phyloP scores from a whole-genome alignment of 305 asterid species.

The Lippia alba region DNA sequence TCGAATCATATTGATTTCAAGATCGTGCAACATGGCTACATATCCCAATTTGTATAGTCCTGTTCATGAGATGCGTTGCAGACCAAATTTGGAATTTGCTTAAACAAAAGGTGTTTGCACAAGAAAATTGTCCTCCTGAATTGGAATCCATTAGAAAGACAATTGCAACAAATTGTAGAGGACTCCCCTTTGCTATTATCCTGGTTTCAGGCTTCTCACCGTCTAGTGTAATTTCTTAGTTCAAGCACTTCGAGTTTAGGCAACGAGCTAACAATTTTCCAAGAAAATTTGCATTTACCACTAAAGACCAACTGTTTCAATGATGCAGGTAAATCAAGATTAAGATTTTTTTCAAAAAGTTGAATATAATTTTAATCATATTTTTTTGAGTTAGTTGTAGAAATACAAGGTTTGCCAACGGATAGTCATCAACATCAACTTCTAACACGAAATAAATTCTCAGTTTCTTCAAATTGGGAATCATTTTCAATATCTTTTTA shows the following conservation, averaged over 20 bases:
- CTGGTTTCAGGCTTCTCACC: background rate
- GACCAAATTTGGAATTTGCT: background rate
- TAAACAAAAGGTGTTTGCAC: background rate
- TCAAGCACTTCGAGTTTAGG: no score
- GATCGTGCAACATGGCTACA: background rate
- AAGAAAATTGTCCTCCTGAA: background rate
- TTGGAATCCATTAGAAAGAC: background rate
- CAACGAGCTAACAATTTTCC: no score
- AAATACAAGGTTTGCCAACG: background rate
- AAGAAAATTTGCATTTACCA: no score
- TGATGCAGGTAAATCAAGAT: no score
- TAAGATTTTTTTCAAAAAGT: no score
- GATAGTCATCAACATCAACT: background rate
- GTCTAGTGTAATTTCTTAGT: no score
- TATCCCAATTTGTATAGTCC: background rate
- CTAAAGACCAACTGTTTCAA: no score
- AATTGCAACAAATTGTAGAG: background rate
- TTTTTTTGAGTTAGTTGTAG: background rate
- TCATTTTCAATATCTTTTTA: background rate
- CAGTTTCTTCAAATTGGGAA: background rate
- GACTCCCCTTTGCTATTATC: background rate
- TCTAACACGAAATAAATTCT: background rate
- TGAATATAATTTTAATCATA: background rate
- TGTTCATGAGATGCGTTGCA: background rate
- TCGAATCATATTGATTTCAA: background rate